Conservation (phyloP, 2,329 filamentous ascomycete species). For the Trichoderma koningii region DNA sequence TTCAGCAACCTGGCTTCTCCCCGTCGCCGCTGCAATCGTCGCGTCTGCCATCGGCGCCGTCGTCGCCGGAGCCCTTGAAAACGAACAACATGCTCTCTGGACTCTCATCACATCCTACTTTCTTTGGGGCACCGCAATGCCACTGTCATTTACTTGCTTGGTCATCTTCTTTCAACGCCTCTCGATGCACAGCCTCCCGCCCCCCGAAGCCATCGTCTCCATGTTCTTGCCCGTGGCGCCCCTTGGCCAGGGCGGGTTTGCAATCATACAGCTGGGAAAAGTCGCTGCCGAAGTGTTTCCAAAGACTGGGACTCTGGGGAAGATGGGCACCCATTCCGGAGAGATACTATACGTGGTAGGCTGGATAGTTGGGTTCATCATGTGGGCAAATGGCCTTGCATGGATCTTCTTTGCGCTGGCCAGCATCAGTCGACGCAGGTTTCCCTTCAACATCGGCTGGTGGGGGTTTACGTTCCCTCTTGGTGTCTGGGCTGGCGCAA, state of each 20-base stretch:
- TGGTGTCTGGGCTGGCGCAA: conserved; percentile 10
- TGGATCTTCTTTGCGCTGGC: conserved; percentile 16
- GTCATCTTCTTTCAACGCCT: conserved; percentile 6
- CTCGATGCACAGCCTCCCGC: conserved; percentile 7
- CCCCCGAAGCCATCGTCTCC: not conserved
- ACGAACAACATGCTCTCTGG: conserved; percentile 11
- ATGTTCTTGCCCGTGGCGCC: conserved; percentile 12
- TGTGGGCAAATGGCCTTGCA: conserved; percentile 17
- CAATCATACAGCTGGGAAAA: conserved; percentile 18
- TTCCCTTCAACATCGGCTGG: conserved; percentile 14
- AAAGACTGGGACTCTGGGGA: not conserved
- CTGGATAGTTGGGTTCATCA: conserved; percentile 9
- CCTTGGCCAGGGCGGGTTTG: conserved; percentile 14
- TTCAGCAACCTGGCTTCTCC: conserved; percentile 19
- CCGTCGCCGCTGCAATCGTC: conserved; percentile 9
- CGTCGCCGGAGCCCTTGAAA: not conserved
- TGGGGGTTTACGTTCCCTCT: conserved; percentile 10
- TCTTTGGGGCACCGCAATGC: conserved; percentile 17
- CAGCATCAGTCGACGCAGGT: conserved; percentile 4
- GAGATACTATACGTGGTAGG: conserved; percentile 8
- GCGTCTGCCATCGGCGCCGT: conserved; percentile 6
- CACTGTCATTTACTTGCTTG: conserved; percentile 1
- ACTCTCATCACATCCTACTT: conserved; percentile 14
- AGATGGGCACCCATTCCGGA: not conserved
- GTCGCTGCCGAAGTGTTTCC: conserved; percentile 4